A percentile compares a stretch with the other conserved stretches of the same genome.
Conservation (phyloP, 805 yeast species). For the Wickerhamomyces bovis region DNA sequence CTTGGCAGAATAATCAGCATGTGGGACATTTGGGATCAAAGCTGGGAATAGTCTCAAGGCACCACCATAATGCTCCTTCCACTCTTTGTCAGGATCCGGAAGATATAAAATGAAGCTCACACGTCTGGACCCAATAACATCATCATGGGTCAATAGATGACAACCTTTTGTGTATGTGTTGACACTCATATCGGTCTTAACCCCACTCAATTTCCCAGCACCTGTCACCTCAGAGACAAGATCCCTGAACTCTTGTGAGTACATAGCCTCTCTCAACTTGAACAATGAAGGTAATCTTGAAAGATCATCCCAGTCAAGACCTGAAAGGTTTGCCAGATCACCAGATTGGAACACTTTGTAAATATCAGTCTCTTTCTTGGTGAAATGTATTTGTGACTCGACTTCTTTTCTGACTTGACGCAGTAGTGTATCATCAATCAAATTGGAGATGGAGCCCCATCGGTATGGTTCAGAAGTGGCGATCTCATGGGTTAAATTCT, state of each 20-base stretch:
- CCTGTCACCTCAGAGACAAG: constrained; percentile 71
- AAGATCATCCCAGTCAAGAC: constrained; percentile 71
- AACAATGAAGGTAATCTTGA: constrained; percentile 67
- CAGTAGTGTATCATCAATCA: constrained; percentile 72
- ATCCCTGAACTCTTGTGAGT: constrained; percentile 80
- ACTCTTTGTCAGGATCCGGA: constrained; percentile 83
- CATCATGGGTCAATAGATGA: constrained; percentile 93
- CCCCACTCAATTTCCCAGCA: constrained; percentile 86
- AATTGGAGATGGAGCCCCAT: constrained; percentile 78
- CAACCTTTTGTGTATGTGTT: constrained; percentile 91
- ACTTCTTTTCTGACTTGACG: constrained; percentile 83
- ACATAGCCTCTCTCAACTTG: constrained; percentile 80
- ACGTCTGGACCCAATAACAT: constrained; percentile 92
- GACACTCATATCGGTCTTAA: constrained; percentile 86
- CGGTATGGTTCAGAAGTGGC: constrained; percentile 66
- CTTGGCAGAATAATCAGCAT: constrained; percentile 60
- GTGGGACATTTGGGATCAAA: constrained; percentile 83
- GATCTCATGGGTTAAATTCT: constrained; percentile 37
- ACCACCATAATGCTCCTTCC: constrained; percentile 95
- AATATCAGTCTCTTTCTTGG: constrained; percentile 94
- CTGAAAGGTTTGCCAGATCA: constrained; percentile 87
- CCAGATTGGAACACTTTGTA: constrained; percentile 88
- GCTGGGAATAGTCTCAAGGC: constrained; percentile 83
- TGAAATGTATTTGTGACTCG: constrained; percentile 75
- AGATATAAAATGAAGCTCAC: constrained; percentile 88